Evolutionary conservation across 208 protist genomes (phyloP), one percentile per base, ranked within the genome.

Genomic region (Endotrypanum monterogeii): DNA sequence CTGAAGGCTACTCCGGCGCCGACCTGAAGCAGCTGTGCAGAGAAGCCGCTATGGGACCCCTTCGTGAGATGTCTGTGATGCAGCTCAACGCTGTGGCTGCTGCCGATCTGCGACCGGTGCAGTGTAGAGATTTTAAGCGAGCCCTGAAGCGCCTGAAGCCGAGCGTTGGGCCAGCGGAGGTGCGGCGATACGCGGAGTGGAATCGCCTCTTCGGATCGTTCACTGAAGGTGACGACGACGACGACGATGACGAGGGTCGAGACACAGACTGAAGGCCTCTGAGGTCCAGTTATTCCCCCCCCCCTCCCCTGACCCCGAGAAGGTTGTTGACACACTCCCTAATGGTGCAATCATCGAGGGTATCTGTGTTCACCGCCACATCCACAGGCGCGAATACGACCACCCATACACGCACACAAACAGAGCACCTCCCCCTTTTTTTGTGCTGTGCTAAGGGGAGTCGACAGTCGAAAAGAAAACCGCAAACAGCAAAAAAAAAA

Each of bases 191-290:
- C 68, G 83, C 84, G 41, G 83, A 93, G 37, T 98, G 92, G 90
- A 98, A 98, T 67, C 70, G 63, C 23, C 79, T 89, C 61, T 98
- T 90, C 71, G 94, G 94, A 35, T 93, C 89, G 54, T 96, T 96
- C 67, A 68, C 77, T 1, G 75, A 88, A 18, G 67, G 78, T 30
- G 65, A 60, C 39, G 74, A 57, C 46, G 83, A 71, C 41, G 84
- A 80, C 12, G 73, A 85, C 8, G 62, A 81, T 18, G 76, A 84
- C n/a, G 67, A 80, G 20, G 74, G 60, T 3, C 60, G 46, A 5
- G 60, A 25, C 37, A 23, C 60, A 32, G 37, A 44, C 35, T 41
- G 12, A 41, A 46, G 37, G 20, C 28, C 37, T 9, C 5, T 20
- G 14, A 28, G 60, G 20, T 56, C 52, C 52, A 20, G 8, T 48